phyloP scores from a whole-genome alignment of 2,329 filamentous ascomycete genomes.

The Venturiaceae sp. region DNA sequence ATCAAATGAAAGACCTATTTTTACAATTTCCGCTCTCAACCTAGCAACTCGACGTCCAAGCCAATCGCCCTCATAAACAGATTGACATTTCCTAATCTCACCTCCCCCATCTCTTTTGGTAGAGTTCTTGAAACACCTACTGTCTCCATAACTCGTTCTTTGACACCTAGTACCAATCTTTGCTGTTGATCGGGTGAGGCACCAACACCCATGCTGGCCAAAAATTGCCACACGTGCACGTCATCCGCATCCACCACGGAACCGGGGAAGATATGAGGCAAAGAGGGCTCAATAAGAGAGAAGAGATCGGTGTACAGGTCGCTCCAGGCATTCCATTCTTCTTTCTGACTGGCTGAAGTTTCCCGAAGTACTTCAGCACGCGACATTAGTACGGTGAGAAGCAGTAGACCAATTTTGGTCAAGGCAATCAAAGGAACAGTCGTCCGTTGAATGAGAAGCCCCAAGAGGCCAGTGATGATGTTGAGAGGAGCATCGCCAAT shows the following conservation, averaged over 20 bases:
- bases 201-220: constrained; percentile 89
- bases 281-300: constrained; percentile 71
- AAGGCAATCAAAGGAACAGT: constrained; percentile 78
- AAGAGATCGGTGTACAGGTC: constrained; percentile 79
- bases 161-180: constrained; percentile 85
- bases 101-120: constrained; percentile 73
- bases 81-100: constrained; percentile 85
- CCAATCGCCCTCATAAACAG: constrained; percentile 98
- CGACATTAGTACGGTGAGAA: constrained; percentile 89
- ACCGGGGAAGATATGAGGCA: constrained; percentile 81
- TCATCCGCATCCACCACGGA: constrained; percentile 87
- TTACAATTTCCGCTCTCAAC: background rate
- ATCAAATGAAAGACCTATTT: background rate
- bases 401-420: constrained; percentile 78
- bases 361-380: constrained; percentile 75
- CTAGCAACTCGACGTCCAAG: constrained; percentile 80
- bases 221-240: constrained; percentile 95
- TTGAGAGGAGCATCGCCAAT: constrained; percentile 84
- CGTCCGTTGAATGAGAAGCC: constrained; percentile 69
- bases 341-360: constrained; percentile 52
- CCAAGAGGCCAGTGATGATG: constrained; percentile 83
- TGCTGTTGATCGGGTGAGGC: constrained; percentile 93
- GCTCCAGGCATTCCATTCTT: constrained; percentile 75
- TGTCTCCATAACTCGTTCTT: constrained; percentile 96
- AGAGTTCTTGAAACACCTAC: constrained; percentile 82